Percentiles rank a stretch among this genome's conserved stretches.
These are phyloP conservation scores for Aegilops umbellulata DNA, from an alignment of 176 grass and related monocot genomes.

Conservation along the genomic window DNA sequence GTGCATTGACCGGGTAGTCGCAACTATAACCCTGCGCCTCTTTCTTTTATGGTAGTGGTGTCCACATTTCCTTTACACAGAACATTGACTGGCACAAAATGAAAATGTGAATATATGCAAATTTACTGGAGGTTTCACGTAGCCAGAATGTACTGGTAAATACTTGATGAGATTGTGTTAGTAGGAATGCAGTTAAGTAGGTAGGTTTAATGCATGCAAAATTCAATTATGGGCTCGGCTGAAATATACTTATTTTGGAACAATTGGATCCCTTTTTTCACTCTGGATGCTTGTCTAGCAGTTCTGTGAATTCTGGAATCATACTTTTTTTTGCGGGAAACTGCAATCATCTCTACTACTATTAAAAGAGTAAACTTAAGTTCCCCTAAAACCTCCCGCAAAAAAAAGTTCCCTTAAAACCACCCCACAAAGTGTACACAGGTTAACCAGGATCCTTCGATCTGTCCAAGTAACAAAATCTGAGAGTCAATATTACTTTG, in stretches of 20 bases:
- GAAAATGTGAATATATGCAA: neutral
- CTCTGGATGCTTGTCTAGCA: neutral
- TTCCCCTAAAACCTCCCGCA: too few relatives aligned
- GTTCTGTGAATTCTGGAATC: neutral
- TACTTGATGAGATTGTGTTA: slow-evolving; percentile 14
- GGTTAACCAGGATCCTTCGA: too few relatives aligned
- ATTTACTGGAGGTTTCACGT: slow-evolving; percentile 29
- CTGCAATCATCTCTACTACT: too few relatives aligned
- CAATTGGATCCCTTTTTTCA: neutral
- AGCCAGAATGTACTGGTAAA: neutral
- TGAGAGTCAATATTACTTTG: too few relatives aligned
- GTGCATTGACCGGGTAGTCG: slow-evolving; percentile 18
- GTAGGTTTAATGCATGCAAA: neutral
- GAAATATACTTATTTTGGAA: neutral
- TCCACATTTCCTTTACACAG: slow-evolving; percentile 16
- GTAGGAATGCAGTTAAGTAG: neutral
- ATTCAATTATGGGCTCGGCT: neutral
- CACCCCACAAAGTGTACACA: too few relatives aligned
- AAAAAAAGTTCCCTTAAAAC: too few relatives aligned
- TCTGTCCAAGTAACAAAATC: too few relatives aligned
- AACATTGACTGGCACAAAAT: slow-evolving; percentile 5
- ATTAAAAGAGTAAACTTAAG: too few relatives aligned
- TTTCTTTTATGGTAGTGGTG: slow-evolving; percentile 14
- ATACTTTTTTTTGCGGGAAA: neutral
- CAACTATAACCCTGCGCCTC: slow-evolving; percentile 18